Conservation (phyloP, 169 alveolate genomes). For the Plasmodium relictum region DNA sequence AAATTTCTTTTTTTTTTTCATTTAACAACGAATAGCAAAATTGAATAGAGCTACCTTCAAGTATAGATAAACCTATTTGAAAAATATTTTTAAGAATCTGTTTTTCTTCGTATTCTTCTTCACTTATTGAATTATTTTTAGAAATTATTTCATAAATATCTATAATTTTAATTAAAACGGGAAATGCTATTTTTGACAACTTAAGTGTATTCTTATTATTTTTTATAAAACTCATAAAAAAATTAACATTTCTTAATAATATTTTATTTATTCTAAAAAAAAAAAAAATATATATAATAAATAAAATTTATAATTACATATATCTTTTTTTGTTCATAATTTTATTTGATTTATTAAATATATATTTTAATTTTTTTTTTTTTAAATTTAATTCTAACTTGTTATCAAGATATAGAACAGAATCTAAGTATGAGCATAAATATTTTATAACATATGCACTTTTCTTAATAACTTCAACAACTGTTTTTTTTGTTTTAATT, state of each 20-base stretch:
- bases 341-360: not conserved
- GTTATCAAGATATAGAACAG: slow-evolving; percentile 51
- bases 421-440: slow-evolving; percentile 60
- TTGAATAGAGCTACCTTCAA: slow-evolving; percentile 39
- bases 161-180: slow-evolving; percentile 47
- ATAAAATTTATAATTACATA: slow-evolving; percentile 2
- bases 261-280: slow-evolving; percentile 42
- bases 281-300: not conserved
- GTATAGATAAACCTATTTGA: slow-evolving; percentile 18
- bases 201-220: slow-evolving; percentile 10
- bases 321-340: not conserved
- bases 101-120: slow-evolving; percentile 48
- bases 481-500: slow-evolving; percentile 11
- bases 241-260: slow-evolving; percentile 31
- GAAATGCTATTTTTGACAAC: slow-evolving; percentile 44
- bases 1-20: slow-evolving; percentile 39
- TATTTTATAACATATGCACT: slow-evolving; percentile 56
- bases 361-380: not conserved
- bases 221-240: slow-evolving; percentile 14
- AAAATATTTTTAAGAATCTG: slow-evolving; percentile 48
- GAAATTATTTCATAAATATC: slow-evolving; percentile 41
- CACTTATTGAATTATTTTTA: slow-evolving; percentile 12
- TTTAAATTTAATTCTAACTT: slow-evolving; percentile 24
- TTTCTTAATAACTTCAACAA: slow-evolving; percentile 29
- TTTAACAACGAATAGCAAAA: slow-evolving; percentile 41